phyloP scores from a whole-genome alignment of 495 filamentous ascomycete genomes.

The Trichoderma asperelloides region DNA sequence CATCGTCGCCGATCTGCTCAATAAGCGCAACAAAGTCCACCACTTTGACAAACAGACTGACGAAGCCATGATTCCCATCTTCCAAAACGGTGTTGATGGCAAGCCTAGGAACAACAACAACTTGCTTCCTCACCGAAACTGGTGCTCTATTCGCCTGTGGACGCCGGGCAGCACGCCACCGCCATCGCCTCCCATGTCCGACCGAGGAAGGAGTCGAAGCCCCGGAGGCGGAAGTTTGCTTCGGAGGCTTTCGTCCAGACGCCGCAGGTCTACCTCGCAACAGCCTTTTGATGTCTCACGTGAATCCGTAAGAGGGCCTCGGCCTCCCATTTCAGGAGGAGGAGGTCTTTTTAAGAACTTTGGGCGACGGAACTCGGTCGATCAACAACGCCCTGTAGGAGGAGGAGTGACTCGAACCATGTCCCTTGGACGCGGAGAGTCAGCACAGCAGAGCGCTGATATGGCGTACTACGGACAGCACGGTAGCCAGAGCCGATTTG shows the following conservation, averaged over 20 bases:
- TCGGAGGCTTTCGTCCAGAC: conserved; percentile 19
- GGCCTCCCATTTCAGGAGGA: conserved; percentile 21
- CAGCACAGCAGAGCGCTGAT: neutral
- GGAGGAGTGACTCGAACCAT: conserved; percentile 47
- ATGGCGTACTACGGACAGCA: neutral
- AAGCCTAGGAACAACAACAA: conserved; percentile 84
- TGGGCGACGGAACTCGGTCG: conserved; percentile 26
- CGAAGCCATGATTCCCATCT: conserved; percentile 92
- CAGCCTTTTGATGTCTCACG: conserved; percentile 5
- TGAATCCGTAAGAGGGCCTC: conserved; percentile 16
- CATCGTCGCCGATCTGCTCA: conserved; percentile 80
- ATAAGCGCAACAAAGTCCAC: conserved; percentile 88
- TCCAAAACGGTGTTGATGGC: conserved; percentile 78
- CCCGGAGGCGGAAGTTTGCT: conserved; percentile 19
- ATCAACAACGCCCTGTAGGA: conserved; percentile 31
- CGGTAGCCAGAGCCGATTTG: conserved; percentile 28
- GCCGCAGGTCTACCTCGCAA: neutral
- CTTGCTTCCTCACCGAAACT: conserved; percentile 85
- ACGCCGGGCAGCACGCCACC: conserved; percentile 69
- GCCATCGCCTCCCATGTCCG: conserved; percentile 44
- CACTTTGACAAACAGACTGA: conserved; percentile 80
- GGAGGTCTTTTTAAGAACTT: conserved; percentile 28
- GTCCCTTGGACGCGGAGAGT: conserved; percentile 47
- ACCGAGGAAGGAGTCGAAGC: conserved; percentile 27
- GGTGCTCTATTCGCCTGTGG: conserved; percentile 81